Conservation (phyloP, 352 stramenopile genomes). For the Pythium monospermum region DNA sequence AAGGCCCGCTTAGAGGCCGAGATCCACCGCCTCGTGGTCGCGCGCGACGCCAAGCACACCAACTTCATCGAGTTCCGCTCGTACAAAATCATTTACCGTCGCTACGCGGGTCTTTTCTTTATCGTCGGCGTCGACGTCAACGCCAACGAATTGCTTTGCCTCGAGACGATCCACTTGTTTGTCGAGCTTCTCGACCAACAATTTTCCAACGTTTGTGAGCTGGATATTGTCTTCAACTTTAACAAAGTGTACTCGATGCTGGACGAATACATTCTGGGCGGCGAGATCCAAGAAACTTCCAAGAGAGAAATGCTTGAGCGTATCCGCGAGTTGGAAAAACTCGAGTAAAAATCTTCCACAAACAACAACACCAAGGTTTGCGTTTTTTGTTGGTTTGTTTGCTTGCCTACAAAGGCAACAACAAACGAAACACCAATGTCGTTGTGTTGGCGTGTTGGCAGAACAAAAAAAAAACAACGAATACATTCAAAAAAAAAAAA, state of each 20-base stretch:
- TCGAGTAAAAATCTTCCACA: conserved; percentile 45
- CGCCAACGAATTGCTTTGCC: conserved; percentile 97
- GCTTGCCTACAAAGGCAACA: no score
- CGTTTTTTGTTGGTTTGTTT: no score
- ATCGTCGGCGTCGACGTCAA: conserved; percentile 94
- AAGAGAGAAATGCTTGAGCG: conserved; percentile 91
- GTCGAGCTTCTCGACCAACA: conserved; percentile 98
- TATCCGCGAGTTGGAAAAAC: conserved; percentile 90
- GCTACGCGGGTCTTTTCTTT: conserved; percentile 99
- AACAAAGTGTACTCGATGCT: conserved; percentile 95
- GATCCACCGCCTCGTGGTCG: conserved; percentile 88
- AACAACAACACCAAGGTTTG: neutral
- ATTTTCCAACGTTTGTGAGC: conserved; percentile 98
- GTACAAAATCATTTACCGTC: conserved; percentile 99
- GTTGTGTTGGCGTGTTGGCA: no score
- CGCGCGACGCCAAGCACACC: conserved; percentile 87
- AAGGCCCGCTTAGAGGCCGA: conserved; percentile 86
- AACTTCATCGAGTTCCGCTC: conserved; percentile 97
- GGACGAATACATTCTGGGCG: conserved; percentile 94
- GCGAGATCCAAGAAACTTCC: conserved; percentile 90
- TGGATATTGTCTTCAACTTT: conserved; percentile 96
- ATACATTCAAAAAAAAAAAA: neutral
- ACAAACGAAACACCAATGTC: no score
- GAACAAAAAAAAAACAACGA: no score
- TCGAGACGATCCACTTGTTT: conserved; percentile 98